Percentiles rank a stretch among this genome's conserved stretches.
Evolutionary conservation across 2,329 filamentous ascomycete species (phyloP).

Genomic region (Calonectria leucothoes): DNA sequence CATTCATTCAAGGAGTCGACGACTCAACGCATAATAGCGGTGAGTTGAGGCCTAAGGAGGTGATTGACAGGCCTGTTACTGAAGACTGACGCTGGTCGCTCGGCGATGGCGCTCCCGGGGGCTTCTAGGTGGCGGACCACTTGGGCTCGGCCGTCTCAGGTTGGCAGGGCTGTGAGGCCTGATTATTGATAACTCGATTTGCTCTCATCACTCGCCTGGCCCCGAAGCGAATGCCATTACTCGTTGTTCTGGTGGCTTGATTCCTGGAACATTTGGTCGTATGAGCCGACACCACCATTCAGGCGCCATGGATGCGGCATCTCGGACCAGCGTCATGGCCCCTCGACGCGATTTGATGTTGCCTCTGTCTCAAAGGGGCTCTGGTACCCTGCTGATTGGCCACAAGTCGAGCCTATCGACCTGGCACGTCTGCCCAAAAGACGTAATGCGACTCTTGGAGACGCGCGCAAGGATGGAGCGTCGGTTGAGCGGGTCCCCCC

Average conservation of each 20-base stretch:
- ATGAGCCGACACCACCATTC: slow-evolving; percentile 17
- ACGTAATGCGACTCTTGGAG: slow-evolving; percentile 13
- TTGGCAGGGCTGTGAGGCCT: slow-evolving; percentile 20
- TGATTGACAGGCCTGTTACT: slow-evolving; percentile 10
- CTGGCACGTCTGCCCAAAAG: slow-evolving; percentile 17
- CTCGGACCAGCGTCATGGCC: slow-evolving; percentile 8
- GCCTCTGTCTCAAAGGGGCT: slow-evolving; percentile 19
- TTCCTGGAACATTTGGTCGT: slow-evolving; percentile 12
- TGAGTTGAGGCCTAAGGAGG: slow-evolving; percentile 21
- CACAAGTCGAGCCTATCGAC: slow-evolving; percentile 9
- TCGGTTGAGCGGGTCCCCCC: slow-evolving; percentile 8
- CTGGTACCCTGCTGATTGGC: slow-evolving; percentile 20
- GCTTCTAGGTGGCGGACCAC: slow-evolving; percentile 22
- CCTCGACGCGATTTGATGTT: slow-evolving; percentile 3
- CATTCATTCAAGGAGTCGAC: slow-evolving; percentile 12
- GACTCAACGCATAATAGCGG: slow-evolving; percentile 25
- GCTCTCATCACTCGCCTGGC: not conserved
- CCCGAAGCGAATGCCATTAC: not conserved
- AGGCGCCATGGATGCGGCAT: slow-evolving; percentile 14
- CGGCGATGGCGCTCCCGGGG: slow-evolving; percentile 13
- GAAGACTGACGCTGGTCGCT: slow-evolving; percentile 1
- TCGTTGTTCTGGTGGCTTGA: slow-evolving; percentile 5
- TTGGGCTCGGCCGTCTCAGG: slow-evolving; percentile 25
- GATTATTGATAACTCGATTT: slow-evolving; percentile 17
- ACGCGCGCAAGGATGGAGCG: slow-evolving; percentile 16